Evolutionary conservation across 2,329 filamentous ascomycete species (phyloP).

Genomic region (Xylaria sp.): DNA sequence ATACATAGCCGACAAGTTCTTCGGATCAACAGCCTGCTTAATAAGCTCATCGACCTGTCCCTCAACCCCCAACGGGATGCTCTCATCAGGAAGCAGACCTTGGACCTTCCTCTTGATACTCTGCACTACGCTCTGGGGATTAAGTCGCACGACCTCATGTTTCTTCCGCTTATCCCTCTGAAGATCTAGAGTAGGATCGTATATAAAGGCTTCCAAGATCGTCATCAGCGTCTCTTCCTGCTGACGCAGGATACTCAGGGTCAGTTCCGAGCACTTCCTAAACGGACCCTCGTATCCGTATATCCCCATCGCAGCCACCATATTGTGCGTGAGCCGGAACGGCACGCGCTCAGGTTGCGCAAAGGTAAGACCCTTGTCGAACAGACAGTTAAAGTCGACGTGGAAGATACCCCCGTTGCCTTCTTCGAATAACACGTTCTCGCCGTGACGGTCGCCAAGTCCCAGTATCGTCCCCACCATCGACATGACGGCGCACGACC

Average conservation of each 20-base stretch:
- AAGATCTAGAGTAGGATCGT: conserved; percentile 95
- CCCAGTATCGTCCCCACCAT: conserved; percentile 96
- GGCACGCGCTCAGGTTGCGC: conserved; percentile 93
- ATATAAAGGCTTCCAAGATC: conserved; percentile 93
- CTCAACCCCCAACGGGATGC: conserved; percentile 90
- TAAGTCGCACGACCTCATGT: conserved; percentile 55
- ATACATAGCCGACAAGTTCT: conserved; percentile 90
- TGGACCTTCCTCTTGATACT: conserved; percentile 86
- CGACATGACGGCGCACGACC: conserved; percentile 98
- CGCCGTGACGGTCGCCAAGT: conserved; percentile 92
- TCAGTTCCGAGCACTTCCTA: conserved; percentile 87
- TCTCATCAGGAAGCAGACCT: conserved; percentile 83
- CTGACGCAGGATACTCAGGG: conserved; percentile 80
- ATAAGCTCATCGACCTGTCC: conserved; percentile 98
- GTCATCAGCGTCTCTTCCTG: conserved; percentile 98
- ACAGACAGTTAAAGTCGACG: conserved; percentile 99
- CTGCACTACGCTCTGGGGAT: conserved; percentile 79
- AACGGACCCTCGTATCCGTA: conserved; percentile 95
- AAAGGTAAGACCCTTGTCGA: conserved; percentile 96
- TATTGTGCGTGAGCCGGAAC: conserved; percentile 97
- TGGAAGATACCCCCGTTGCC: conserved; percentile 93
- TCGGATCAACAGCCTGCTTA: conserved; percentile 79
- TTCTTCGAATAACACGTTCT: conserved; percentile 95
- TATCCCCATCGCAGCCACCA: conserved; percentile 96
- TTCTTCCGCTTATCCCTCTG: conserved; percentile 72